Conservation (phyloP, 805 yeast genomes). For the Candida peoriensis region DNA sequence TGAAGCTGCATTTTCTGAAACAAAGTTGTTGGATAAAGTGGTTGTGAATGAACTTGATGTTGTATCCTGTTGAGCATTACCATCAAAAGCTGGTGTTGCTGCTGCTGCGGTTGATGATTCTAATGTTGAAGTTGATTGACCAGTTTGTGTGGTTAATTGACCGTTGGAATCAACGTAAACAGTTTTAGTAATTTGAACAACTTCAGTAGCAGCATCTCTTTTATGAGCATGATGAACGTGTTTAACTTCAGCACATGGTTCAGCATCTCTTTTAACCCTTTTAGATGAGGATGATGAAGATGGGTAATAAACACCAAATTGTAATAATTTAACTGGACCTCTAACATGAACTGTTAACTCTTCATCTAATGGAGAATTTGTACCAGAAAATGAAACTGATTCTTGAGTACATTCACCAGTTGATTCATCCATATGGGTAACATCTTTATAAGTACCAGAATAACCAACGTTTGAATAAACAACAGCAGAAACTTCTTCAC, state of each 20-base stretch:
- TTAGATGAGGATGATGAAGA: conserved; percentile 32
- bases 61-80: conserved; percentile 26
- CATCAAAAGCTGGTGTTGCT: conserved; percentile 21
- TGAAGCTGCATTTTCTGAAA: conserved; percentile 9
- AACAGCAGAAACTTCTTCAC: conserved; percentile 63
- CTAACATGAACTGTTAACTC: conserved; percentile 86
- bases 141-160: conserved; percentile 21
- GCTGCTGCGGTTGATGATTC: conserved; percentile 19
- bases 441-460: conserved; percentile 78
- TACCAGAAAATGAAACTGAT: conserved; percentile 57
- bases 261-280: conserved; percentile 40
- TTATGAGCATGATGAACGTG: conserved; percentile 48
- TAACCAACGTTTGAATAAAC: conserved; percentile 72
- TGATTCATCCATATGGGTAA: conserved; percentile 69
- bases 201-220: conserved; percentile 56
- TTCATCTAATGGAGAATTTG: conserved; percentile 76
- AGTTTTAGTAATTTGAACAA: conserved; percentile 73
- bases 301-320: conserved; percentile 89
- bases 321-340: conserved; percentile 76
- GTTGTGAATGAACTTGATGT: conserved; percentile 20
- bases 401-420: conserved; percentile 68
- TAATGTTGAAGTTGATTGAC: conserved; percentile 15
- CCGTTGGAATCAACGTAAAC: conserved; percentile 65
- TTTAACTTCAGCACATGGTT: conserved; percentile 23
- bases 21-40: conserved; percentile 1